A percentile compares a stretch with the other conserved stretches of the same genome.
phyloP scores from a whole-genome alignment of 768 basidiomycete genomes.

The Phanerodontia chrysosporium region DNA sequence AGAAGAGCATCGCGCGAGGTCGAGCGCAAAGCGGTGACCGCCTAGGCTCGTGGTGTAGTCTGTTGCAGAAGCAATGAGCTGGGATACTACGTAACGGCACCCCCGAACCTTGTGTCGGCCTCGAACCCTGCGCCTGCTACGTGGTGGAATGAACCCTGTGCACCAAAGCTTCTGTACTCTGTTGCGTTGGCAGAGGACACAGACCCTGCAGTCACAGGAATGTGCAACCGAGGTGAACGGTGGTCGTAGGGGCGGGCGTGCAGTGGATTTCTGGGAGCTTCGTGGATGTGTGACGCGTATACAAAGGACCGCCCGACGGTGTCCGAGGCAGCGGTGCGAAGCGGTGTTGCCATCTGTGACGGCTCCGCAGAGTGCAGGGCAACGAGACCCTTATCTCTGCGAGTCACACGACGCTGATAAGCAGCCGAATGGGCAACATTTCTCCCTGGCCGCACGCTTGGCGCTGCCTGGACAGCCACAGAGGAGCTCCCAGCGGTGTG shows the following conservation, averaged over 20 bases:
- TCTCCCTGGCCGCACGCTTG: background rate
- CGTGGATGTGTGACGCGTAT: too few relatives aligned
- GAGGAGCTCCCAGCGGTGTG: background rate
- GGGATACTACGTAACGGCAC: too few relatives aligned
- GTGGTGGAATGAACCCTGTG: too few relatives aligned
- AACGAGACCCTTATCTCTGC: background rate
- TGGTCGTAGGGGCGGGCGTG: background rate
- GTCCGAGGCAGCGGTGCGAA: background rate
- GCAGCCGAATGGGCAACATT: background rate
- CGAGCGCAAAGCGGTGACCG: too few relatives aligned
- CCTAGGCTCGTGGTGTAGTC: too few relatives aligned
- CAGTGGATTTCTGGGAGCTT: too few relatives aligned
- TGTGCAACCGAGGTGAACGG: background rate
- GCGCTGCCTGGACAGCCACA: background rate
- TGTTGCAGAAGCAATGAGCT: too few relatives aligned
- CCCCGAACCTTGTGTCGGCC: too few relatives aligned
- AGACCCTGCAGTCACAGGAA: background rate
- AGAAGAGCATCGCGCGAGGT: too few relatives aligned
- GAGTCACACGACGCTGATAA: conserved; percentile 6
- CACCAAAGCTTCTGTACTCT: too few relatives aligned
- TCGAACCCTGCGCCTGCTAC: too few relatives aligned
- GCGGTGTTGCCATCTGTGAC: background rate
- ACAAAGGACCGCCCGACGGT: background rate
- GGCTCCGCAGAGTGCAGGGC: background rate
- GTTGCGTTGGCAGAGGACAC: too few relatives aligned